These are phyloP conservation scores for Infundibulicybe gibba DNA, from an alignment of 768 basidiomycete genomes.

Conservation along the genomic window DNA sequence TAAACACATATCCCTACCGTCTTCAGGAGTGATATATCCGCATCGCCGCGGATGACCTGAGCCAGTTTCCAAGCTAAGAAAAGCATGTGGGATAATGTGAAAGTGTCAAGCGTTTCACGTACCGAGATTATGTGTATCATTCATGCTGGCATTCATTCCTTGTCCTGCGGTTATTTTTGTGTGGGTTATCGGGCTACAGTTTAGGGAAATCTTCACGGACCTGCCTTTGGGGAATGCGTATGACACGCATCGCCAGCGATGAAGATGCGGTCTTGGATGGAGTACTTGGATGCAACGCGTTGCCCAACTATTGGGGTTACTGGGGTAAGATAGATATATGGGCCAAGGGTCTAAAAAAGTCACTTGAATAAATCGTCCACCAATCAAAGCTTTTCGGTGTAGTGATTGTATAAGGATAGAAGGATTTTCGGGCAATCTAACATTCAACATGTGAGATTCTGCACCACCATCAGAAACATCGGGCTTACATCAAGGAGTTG, in stretches of 20 bases:
- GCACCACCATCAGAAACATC: not conserved
- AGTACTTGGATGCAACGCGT: slow-evolving; percentile 64
- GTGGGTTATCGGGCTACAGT: not conserved
- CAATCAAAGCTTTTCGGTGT: slow-evolving; percentile 53
- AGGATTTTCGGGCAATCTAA: slow-evolving; percentile 51
- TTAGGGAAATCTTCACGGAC: slow-evolving; percentile 23
- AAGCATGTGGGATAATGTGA: not conserved
- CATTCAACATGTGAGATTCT: not conserved
- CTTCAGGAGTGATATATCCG: slow-evolving; percentile 40
- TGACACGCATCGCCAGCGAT: slow-evolving; percentile 78
- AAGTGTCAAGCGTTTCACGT: slow-evolving; percentile 1
- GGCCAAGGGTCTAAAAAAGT: slow-evolving; percentile 14
- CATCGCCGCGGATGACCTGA: slow-evolving; percentile 54
- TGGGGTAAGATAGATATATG: not conserved
- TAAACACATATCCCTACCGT: slow-evolving; percentile 37
- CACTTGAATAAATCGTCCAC: slow-evolving; percentile 75
- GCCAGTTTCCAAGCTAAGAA: slow-evolving; percentile 55
- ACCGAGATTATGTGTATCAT: slow-evolving; percentile 71
- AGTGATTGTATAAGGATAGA: slow-evolving; percentile 52
- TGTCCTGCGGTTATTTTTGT: slow-evolving; percentile 38
- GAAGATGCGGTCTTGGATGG: slow-evolving; percentile 61
- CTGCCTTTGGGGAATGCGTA: slow-evolving; percentile 65
- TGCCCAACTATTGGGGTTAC: slow-evolving; percentile 53
- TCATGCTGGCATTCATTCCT: slow-evolving; percentile 78
- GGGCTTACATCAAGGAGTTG: slow-evolving; percentile 47